Conservation (phyloP, 2,329 filamentous ascomycete species). For the Penicillium sp. region DNA sequence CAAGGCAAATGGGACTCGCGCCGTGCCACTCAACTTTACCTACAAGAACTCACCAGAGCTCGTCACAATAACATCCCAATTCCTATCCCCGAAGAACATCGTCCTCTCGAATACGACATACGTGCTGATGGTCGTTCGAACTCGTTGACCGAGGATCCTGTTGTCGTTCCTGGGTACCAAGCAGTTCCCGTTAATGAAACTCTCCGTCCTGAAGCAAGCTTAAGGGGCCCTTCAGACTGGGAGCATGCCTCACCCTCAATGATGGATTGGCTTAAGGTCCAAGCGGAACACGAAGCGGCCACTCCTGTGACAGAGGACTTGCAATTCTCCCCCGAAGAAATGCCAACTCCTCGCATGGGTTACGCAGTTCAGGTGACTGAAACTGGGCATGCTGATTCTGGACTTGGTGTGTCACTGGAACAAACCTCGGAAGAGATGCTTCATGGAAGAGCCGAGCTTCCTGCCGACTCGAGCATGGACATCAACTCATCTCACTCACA, state of each 20-base stretch:
- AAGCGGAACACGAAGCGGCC: constrained; percentile 42
- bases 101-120: background rate
- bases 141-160: constrained; percentile 39
- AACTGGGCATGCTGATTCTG: background rate
- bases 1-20: constrained; percentile 59
- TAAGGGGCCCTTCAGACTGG: constrained; percentile 53
- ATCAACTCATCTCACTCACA: background rate
- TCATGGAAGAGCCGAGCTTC: background rate
- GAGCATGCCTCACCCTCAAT: constrained; percentile 55
- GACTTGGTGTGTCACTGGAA: background rate
- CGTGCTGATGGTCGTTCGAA: background rate
- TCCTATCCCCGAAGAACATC: background rate
- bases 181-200: constrained; percentile 30
- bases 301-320: constrained; percentile 40
- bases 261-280: constrained; percentile 53
- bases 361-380: constrained; percentile 12
- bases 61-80: constrained; percentile 9
- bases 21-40: constrained; percentile 59
- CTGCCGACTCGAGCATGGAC: background rate
- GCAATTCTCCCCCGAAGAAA: constrained; percentile 21
- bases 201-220: constrained; percentile 44
- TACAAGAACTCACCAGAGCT: constrained; percentile 52
- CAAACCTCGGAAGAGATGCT: background rate
- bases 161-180: constrained; percentile 39
- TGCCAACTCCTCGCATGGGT: constrained; percentile 26